Conservation (phyloP, 2,329 filamentous ascomycete genomes). For the Penicillium sclerotigenum region DNA sequence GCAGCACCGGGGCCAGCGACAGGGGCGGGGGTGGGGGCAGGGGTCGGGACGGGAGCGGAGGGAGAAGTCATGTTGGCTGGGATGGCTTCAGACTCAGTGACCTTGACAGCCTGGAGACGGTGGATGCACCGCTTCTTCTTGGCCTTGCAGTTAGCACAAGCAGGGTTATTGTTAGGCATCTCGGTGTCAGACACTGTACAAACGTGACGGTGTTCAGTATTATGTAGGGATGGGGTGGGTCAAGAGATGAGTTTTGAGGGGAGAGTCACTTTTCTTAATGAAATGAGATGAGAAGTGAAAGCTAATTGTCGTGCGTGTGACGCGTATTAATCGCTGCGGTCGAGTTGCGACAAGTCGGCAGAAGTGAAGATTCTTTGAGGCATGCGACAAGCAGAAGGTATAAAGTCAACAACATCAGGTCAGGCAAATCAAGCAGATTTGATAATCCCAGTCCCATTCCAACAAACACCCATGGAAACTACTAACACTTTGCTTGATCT, state of each 20-base stretch:
- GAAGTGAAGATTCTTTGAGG: neutral
- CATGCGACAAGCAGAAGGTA: neutral
- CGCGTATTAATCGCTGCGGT: neutral
- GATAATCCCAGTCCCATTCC: neutral
- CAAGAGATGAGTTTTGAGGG: too few relatives aligned
- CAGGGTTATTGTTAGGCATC: neutral
- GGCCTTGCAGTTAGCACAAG: constrained; percentile 22
- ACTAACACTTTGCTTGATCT: neutral
- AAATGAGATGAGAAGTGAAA: neutral
- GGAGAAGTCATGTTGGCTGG: neutral
- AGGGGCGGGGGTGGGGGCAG: neutral
- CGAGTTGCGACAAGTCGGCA: neutral
- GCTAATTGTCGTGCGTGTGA: neutral
- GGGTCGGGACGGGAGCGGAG: neutral
- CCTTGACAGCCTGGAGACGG: neutral
- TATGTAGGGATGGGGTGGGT: neutral
- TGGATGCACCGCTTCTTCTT: constrained; percentile 30
- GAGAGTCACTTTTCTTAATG: neutral
- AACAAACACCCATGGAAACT: neutral
- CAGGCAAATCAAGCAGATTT: neutral
- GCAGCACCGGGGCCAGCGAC: neutral
- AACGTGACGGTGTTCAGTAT: neutral
- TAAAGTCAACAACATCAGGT: neutral
- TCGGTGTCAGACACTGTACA: constrained; percentile 1
- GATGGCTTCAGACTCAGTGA: neutral